Conservation (phyloP, 1,139 yeast genomes). For the Lodderomyces orthopsilosis region DNA sequence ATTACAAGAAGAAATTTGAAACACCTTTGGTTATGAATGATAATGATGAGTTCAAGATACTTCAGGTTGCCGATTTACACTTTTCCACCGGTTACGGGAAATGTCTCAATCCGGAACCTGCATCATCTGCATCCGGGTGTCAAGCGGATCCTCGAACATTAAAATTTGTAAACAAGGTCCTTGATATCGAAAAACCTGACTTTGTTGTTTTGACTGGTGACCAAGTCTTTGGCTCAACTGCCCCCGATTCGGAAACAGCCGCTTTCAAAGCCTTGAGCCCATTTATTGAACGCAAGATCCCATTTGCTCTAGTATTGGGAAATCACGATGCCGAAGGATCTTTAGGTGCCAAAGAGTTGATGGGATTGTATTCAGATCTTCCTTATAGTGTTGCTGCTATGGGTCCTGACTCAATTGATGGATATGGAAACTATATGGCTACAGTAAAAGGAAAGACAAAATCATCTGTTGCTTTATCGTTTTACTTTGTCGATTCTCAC, state of each 20-base stretch:
- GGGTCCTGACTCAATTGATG: constrained; percentile 68
- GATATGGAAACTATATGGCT: constrained; percentile 75
- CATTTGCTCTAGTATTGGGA: constrained; percentile 67
- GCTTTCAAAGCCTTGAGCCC: constrained; percentile 76
- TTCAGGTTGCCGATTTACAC: constrained; percentile 87
- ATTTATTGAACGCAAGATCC: constrained; percentile 60
- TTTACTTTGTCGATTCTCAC: constrained; percentile 84
- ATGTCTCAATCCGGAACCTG: constrained; percentile 70
- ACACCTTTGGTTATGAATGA: constrained; percentile 23
- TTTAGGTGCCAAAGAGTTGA: constrained; percentile 48
- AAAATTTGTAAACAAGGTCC: constrained; percentile 55
- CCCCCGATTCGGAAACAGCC: constrained; percentile 79
- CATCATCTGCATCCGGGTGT: constrained; percentile 45
- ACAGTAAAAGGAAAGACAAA: constrained; percentile 44
- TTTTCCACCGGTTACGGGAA: constrained; percentile 73
- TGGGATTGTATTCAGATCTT: constrained; percentile 51
- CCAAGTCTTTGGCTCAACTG: constrained; percentile 66
- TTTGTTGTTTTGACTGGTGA: constrained; percentile 85
- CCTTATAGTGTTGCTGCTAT: constrained; percentile 64
- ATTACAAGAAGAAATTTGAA: constrained; percentile 20
- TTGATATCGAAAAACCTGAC: constrained; percentile 76
- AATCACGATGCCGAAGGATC: constrained; percentile 80
- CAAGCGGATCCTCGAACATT: constrained; percentile 72
- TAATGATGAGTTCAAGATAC: constrained; percentile 61
- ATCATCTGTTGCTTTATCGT: constrained; percentile 50